Conservation (phyloP, 2,329 filamentous ascomycete species). For the Colletotrichum musicola region DNA sequence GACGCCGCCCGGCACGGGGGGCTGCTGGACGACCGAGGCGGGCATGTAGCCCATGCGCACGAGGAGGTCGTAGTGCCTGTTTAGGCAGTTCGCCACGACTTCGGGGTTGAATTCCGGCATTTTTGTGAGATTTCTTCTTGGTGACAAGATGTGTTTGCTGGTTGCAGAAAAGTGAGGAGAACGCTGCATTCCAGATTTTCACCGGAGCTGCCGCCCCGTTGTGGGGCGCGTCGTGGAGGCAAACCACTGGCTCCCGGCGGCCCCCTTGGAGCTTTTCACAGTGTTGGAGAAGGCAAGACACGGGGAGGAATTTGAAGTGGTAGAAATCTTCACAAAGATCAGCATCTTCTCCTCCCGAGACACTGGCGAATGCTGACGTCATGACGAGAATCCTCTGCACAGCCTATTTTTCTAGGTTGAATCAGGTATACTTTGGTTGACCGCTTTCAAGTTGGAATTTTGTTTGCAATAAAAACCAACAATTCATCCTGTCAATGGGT, state of each 20-base stretch:
- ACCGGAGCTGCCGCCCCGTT: slow-evolving; percentile 22
- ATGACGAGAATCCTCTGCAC: too few species aligned
- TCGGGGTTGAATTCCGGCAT: slow-evolving; percentile 29
- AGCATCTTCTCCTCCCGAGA: too few species aligned
- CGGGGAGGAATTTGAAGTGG: not conserved
- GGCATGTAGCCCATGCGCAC: slow-evolving; percentile 37
- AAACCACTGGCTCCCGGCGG: slow-evolving; percentile 13
- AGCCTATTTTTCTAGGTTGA: too few species aligned
- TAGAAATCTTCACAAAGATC: too few species aligned
- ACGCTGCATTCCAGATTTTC: slow-evolving; percentile 19
- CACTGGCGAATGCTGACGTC: too few species aligned
- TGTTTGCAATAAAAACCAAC: too few species aligned
- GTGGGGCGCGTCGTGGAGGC: slow-evolving; percentile 32
- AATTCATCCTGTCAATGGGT: too few species aligned
- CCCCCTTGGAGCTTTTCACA: too few species aligned
- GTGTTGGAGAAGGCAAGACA: too few species aligned
- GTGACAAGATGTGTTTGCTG: not conserved
- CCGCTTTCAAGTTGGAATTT: too few species aligned
- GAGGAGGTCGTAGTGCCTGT: slow-evolving; percentile 35
- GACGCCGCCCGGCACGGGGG: slow-evolving; percentile 17
- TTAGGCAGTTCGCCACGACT: slow-evolving; percentile 31
- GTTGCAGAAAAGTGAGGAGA: not conserved
- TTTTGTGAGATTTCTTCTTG: not conserved
- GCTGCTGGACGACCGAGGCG: slow-evolving; percentile 19
- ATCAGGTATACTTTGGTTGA: too few species aligned